Evolutionary conservation across 768 basidiomycete genomes (phyloP), one percentile per base, ranked within the genome.

Genomic region (Boletus edulis): DNA sequence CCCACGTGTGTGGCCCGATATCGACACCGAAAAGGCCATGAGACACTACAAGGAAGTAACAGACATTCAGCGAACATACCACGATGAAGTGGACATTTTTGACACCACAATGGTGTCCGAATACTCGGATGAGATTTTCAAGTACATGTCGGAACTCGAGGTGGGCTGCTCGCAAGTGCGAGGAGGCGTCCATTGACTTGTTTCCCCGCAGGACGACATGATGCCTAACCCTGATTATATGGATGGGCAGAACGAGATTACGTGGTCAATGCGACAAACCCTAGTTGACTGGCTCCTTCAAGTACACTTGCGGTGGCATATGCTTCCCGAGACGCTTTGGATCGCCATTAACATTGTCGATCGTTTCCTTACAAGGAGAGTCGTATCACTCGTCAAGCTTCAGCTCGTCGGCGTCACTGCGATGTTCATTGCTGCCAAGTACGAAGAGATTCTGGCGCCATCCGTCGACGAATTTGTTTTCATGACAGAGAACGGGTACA

Each of bases 271-370:
- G 94, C 91, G 97, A 51, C 89, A 94, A 69, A 94, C 92, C 3
- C 82, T 99, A 39, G 90, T 99, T 62, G 97, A 99, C 76, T 99
- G 97, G 97, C 81, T 99, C 22, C 82, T 96, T 51, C 96, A 98
- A 70, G 94, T 98, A 34, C 97, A 99, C 77, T 78, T 98, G 57
- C 88, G 94, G 29, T 99, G 98, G 79, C 96, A 98, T 78, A 93
- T 99, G 91, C 83, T 98, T 45, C 96, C 97, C 29, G 97, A 99
- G 73, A 99, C 97, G 3, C 83, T 98, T 17, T 99, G 97, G 97
- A 98, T 98, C 65, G 92, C 96, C 40, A 82, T 99, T 79, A 99
- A 98, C 76, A 87, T 99, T 57, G 83, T 96, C 60, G 93, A 96
- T 68, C 89, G 93, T 58, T 94, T 96, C 80, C 79, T 96, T 46